Evolutionary conservation across 305 asterid species (phyloP).

Genomic region (Galium porrigens): DNA sequence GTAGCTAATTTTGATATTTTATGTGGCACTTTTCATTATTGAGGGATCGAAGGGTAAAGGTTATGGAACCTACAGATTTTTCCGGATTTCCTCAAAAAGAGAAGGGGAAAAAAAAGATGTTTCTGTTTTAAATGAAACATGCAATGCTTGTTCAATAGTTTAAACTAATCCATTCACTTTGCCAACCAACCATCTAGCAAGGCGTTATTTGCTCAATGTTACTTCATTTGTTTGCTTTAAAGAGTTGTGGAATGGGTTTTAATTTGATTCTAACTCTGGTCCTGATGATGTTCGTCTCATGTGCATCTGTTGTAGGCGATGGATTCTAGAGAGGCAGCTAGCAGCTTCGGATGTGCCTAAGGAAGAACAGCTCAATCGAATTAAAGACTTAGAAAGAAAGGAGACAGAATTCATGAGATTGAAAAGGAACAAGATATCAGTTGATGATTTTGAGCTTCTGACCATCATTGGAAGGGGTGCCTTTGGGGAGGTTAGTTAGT

Average conservation of each 20-base stretch:
- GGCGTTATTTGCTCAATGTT: not conserved
- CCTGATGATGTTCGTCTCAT: conserved; percentile 3
- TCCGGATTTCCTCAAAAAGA: too few relatives aligned
- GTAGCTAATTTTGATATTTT: not conserved
- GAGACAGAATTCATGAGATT: conserved; percentile 91
- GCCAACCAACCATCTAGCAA: not conserved
- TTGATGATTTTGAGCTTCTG: conserved; percentile 88
- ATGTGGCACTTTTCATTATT: not conserved
- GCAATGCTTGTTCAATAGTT: not conserved
- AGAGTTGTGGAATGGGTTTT: not conserved
- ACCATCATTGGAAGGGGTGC: conserved; percentile 97
- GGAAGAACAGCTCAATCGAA: conserved; percentile 70
- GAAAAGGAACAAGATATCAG: conserved; percentile 80
- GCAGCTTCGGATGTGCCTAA: conserved; percentile 95
- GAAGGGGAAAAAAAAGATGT: not conserved
- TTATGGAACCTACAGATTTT: not conserved
- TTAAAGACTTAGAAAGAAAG: conserved; percentile 79
- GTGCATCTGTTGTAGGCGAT: conserved; percentile 45
- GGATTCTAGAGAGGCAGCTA: conserved; percentile 76
- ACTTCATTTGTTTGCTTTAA: not conserved
- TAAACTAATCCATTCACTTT: not conserved
- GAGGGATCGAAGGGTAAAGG: not conserved
- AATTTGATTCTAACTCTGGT: too few relatives aligned
- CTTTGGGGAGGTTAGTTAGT: conserved; percentile 77
- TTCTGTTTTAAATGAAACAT: not conserved